Conservation (phyloP, 2,329 filamentous ascomycete species). For the Botrytis galanthina region DNA sequence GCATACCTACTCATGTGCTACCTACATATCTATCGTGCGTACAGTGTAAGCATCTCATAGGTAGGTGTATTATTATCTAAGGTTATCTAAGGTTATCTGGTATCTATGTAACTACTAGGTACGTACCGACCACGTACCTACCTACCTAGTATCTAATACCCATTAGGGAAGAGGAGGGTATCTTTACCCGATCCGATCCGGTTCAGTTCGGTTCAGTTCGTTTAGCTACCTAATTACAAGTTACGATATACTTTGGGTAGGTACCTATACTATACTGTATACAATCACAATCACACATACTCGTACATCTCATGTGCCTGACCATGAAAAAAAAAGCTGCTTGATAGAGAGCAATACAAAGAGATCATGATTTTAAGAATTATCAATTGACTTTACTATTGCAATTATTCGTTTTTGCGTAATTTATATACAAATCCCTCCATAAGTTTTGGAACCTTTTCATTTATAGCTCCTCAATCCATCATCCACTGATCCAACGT, state of each 20-base stretch:
- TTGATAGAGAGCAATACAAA: not conserved
- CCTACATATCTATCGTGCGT: no score
- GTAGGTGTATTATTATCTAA: no score
- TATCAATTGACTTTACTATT: not conserved
- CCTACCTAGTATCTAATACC: no score
- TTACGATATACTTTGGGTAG: not conserved
- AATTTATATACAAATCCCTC: not conserved
- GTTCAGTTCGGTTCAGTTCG: not conserved
- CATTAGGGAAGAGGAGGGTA: no score
- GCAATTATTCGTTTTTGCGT: not conserved
- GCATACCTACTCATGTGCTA: no score
- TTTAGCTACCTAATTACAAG: not conserved
- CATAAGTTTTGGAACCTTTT: not conserved
- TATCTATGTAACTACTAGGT: no score
- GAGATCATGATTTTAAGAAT: not conserved
- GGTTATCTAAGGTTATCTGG: no score
- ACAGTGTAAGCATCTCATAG: no score
- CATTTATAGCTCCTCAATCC: not conserved
- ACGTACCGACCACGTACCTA: no score
- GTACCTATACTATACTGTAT: no score
- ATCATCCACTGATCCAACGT: not conserved
- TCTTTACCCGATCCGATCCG: not conserved
- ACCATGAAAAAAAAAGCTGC: not conserved
- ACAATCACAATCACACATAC: not conserved
- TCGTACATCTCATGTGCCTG: accelerated